Base-by-base conservation (phyloP, 805 yeast species). In the Komagataella populi region DNA sequence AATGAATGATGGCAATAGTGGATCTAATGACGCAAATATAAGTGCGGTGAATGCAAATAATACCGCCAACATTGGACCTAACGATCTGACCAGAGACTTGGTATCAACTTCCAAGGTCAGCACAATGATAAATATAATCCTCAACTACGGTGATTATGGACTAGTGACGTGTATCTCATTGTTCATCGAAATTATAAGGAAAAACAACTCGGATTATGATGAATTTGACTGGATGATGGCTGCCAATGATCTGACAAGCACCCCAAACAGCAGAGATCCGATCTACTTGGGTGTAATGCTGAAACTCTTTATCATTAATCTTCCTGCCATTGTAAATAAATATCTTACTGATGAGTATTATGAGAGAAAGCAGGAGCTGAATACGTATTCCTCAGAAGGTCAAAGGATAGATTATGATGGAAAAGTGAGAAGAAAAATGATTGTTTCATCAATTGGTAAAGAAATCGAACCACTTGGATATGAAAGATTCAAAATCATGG, bases 191-290 rank as follows among this genome's bases (percentile, higher is more conserved):
- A 77, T 91, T 46, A 91, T 93, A 51, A 77, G 99, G 60, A 91
- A 91, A 63, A 91, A 91, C 63, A 93, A 93, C 64, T 86, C 96
- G 0, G 99, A 93, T 63, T 93, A 93, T 66, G 99, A 93, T 68
- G 67, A 65, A 49, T 66, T 67, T 51, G 70, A 66, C 53, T 65
- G 70, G 68, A 59, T 65, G 39, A 58, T 55, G 22, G 55, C 63
- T 14, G 63, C 48, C 23, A 20, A 47, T n/a, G 51, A 47, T 23
- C 48, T 46, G 44, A 48, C 46, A 20, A 16, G 36, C 47, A 45
- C 44, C 7, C 98, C 99, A 6, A 81, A 79, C 36, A 79, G 88
- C 23, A 74, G 97, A 55, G 99, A 93, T 64, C 96, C 97, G 1
- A 85, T 93, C 14, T 93, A 87, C 60, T 70, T 93, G 51, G 99